Evolutionary conservation across 169 alveolate species (phyloP).

Genomic region (Ichthyophthirius multifiliis): DNA sequence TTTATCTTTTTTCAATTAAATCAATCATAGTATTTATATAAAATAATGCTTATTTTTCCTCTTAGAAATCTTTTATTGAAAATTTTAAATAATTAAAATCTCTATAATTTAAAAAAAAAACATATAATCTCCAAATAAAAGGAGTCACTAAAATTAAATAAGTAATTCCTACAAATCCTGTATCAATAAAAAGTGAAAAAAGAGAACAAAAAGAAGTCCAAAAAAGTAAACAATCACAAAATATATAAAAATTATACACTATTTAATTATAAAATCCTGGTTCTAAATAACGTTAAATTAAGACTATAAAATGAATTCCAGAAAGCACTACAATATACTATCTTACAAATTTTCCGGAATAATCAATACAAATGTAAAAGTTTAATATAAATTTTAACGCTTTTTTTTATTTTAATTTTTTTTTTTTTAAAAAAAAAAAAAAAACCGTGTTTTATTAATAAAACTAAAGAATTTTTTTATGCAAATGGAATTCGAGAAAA

Average conservation of each 20-base stretch:
- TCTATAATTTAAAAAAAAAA: not conserved
- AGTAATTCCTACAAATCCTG: conserved; percentile 5
- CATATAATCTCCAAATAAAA: not conserved
- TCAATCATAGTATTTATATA: not conserved
- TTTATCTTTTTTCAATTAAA: not conserved
- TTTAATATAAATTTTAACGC: not conserved
- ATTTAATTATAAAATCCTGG: not conserved
- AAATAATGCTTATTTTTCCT: not conserved
- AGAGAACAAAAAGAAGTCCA: not conserved
- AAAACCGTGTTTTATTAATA: too few relatives aligned
- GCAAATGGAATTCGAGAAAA: conserved; percentile 15
- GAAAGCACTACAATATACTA: not conserved
- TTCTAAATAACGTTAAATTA: not conserved
- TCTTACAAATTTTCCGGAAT: not conserved
- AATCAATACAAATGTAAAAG: conserved; percentile 1
- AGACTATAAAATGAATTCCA: not conserved
- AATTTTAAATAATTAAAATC: not conserved
- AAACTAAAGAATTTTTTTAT: not conserved
- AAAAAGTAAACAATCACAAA: not conserved
- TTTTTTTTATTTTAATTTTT: too few relatives aligned
- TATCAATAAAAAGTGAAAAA: conserved; percentile 1
- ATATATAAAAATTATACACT: not conserved
- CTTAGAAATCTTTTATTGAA: not conserved
- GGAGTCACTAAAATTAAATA: too few relatives aligned
- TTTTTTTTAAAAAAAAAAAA: not conserved